phyloP scores from a whole-genome alignment of 352 stramenopile genomes.

The Phytopythium montanum region DNA sequence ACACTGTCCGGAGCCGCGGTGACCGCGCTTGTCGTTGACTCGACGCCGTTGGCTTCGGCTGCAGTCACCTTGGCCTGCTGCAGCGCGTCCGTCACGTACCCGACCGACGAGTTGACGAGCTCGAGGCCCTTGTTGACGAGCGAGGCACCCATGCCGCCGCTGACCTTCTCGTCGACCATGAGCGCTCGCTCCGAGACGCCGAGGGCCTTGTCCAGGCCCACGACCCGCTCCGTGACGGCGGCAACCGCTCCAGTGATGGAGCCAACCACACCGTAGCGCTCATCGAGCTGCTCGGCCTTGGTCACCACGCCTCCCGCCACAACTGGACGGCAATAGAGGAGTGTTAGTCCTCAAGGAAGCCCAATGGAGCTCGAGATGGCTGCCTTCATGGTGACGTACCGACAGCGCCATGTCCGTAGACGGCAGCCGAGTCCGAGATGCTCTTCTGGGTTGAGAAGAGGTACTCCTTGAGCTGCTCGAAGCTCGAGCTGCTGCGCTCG shows the following conservation, averaged over 20 bases:
- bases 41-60: conserved; percentile 14
- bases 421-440: conserved; percentile 22
- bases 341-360: neutral
- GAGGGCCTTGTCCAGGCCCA: conserved; percentile 49
- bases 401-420: conserved; percentile 39
- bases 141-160: conserved; percentile 56
- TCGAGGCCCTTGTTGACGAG: conserved; percentile 41
- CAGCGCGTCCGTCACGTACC: conserved; percentile 61
- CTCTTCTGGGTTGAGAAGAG: conserved; percentile 41
- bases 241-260: conserved; percentile 48
- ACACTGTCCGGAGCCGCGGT: neutral
- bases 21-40: neutral
- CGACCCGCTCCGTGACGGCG: conserved; percentile 48
- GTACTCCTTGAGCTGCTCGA: conserved; percentile 55
- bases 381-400: conserved; percentile 10
- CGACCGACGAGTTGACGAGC: conserved; percentile 64
- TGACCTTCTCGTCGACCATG: conserved; percentile 73
- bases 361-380: neutral
- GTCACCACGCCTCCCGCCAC: conserved; percentile 44
- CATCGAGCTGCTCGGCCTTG: conserved; percentile 60
- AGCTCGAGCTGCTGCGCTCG: conserved; percentile 47
- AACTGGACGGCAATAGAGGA: conserved; percentile 13
- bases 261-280: conserved; percentile 44
- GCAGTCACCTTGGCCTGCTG: conserved; percentile 63
- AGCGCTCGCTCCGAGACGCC: conserved; percentile 62